phyloP scores from a whole-genome alignment of 495 filamentous ascomycete genomes.

The Sporormia fimetaria region DNA sequence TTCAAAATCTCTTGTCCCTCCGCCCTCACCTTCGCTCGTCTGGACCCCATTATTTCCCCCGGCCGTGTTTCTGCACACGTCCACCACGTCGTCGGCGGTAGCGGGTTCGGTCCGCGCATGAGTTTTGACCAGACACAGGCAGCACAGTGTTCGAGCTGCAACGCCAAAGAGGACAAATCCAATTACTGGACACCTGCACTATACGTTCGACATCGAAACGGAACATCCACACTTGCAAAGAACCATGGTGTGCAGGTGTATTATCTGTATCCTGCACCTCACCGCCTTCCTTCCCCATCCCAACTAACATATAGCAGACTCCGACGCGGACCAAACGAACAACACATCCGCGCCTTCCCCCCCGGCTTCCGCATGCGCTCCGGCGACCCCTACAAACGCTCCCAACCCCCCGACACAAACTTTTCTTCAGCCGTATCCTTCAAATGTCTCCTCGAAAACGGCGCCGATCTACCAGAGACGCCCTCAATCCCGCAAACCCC shows the following conservation, averaged over 20 bases:
- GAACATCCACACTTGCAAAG: no score
- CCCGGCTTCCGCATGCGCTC: conserved; percentile 63
- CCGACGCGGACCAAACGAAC: no score
- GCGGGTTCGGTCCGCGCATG: conserved; percentile 54
- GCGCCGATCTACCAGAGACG: conserved; percentile 40
- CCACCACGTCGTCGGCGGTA: conserved; percentile 69
- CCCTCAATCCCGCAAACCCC: conserved; percentile 45
- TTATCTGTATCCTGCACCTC: no score
- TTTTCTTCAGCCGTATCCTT: conserved; percentile 50
- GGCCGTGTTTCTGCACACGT: conserved; percentile 50
- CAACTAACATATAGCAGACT: no score
- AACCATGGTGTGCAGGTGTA: no score
- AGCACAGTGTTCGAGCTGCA: conserved; percentile 57
- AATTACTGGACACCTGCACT: conserved; percentile 70
- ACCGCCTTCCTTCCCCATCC: no score
- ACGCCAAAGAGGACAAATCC: conserved; percentile 54
- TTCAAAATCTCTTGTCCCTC: conserved; percentile 32
- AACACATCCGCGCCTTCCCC: conserved; percentile 52
- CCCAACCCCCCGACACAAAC: conserved; percentile 36
- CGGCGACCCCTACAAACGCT: conserved; percentile 47
- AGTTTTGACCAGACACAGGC: conserved; percentile 44
- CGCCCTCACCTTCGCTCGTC: conserved; percentile 44
- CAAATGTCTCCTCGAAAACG: conserved; percentile 42
- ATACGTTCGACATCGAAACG: no score
- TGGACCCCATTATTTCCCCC: conserved; percentile 61